Conservation (phyloP, 306 rosid genomes). For the Sicyos baderoa region DNA sequence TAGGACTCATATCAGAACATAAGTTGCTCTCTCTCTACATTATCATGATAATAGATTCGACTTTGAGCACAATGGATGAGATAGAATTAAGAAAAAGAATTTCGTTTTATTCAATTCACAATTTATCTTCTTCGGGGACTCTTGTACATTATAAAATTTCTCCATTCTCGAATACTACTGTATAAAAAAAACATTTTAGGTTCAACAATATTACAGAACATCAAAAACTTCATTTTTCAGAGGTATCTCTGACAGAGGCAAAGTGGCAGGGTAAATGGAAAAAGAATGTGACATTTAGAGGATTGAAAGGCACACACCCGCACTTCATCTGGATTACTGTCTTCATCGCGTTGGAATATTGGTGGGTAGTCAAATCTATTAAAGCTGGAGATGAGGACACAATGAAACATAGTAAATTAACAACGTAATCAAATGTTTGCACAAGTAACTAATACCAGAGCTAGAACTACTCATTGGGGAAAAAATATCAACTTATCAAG, state of each 20-base stretch:
- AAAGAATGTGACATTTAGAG: conserved; percentile 4
- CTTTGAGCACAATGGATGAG: conserved; percentile 10
- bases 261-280: not conserved
- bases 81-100: not conserved
- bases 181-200: not conserved
- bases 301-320: conserved; percentile 54
- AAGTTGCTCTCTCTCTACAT: conserved; percentile 1
- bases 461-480: not conserved
- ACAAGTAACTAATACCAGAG: not conserved
- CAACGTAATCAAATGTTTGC: conserved; percentile 8
- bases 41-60: not conserved
- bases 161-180: not conserved
- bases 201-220: not conserved
- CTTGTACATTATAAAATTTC: not conserved
- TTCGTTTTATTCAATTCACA: not conserved
- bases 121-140: not conserved
- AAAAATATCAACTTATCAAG: not conserved
- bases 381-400: conserved; percentile 52
- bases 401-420: conserved; percentile 26
- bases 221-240: not conserved
- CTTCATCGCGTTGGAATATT: conserved; percentile 73
- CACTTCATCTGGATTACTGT: conserved; percentile 63
- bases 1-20: not conserved
- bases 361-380: conserved; percentile 83
- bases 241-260: not conserved